Conservation (phyloP, 306 rosid species). For the Pterocarpus macrocarpus region DNA sequence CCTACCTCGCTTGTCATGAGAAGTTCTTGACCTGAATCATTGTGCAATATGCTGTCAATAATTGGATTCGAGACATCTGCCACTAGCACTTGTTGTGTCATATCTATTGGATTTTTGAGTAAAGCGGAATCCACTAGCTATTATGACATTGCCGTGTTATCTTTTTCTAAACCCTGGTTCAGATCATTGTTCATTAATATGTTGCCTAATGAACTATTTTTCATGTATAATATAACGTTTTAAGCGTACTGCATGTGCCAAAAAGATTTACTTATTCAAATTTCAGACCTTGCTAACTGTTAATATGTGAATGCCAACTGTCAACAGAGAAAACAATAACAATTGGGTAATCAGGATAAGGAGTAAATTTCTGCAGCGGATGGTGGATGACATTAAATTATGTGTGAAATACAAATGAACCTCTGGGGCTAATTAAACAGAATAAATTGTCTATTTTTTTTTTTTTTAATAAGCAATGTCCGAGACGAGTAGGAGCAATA, state of each 20-base stretch:
- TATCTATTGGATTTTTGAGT: slow-evolving; percentile 22
- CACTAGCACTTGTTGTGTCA: slow-evolving; percentile 28
- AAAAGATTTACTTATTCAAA: not conserved
- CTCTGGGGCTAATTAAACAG: not conserved
- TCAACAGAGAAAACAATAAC: not conserved
- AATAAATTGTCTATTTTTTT: no score
- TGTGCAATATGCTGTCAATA: slow-evolving; percentile 39
- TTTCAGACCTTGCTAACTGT: not conserved
- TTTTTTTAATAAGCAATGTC: no score
- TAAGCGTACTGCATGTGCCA: slow-evolving; percentile 23
- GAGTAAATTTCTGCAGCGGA: not conserved
- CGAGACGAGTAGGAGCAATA: no score
- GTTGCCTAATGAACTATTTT: not conserved
- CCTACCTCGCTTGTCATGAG: slow-evolving; percentile 21
- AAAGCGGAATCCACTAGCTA: slow-evolving; percentile 35
- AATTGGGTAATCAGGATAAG: not conserved
- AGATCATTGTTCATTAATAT: not conserved
- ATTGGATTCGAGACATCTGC: slow-evolving; percentile 34
- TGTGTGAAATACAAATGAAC: not conserved
- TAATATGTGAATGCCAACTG: slow-evolving; percentile 4
- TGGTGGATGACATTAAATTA: not conserved
- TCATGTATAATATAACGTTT: not conserved
- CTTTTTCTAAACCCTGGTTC: not conserved
- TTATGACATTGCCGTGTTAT: not conserved
- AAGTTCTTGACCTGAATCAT: slow-evolving; percentile 35